These are phyloP conservation scores for Calonectria hongkongensis DNA, from an alignment of 2,329 filamentous ascomycete genomes.

Conservation along the genomic window DNA sequence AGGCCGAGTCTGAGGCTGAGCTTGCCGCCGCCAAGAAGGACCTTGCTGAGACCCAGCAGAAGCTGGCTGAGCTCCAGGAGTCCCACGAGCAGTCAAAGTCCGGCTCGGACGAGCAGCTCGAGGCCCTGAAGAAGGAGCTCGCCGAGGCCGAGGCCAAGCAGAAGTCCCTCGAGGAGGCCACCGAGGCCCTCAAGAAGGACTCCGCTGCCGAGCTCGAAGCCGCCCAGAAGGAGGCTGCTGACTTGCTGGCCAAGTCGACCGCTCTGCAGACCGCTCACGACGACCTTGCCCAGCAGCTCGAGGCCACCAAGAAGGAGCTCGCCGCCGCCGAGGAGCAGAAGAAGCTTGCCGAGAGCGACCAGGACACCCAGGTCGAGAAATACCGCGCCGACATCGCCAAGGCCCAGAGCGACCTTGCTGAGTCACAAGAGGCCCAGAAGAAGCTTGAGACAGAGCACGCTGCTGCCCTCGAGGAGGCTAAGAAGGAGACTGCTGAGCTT, in stretches of 20 bases:
- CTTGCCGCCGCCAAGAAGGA: conserved; percentile 55
- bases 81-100: conserved; percentile 52
- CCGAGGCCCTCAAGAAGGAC: conserved; percentile 55
- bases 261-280: conserved; percentile 51
- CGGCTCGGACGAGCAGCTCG: conserved; percentile 46
- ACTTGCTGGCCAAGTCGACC: conserved; percentile 55
- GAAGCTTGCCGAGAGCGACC: conserved; percentile 48
- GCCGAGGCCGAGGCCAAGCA: conserved; percentile 57
- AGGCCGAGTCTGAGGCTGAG: conserved; percentile 53
- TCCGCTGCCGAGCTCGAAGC: conserved; percentile 58
- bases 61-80: conserved; percentile 47
- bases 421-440: conserved; percentile 52
- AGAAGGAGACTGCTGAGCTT: conserved; percentile 52
- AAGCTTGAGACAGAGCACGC: conserved; percentile 51
- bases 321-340: conserved; percentile 50
- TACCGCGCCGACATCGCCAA: conserved; percentile 51
- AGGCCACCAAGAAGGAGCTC: conserved; percentile 57
- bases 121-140: conserved; percentile 47
- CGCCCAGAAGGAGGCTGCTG: conserved; percentile 55
- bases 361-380: conserved; percentile 45
- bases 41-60: conserved; percentile 48
- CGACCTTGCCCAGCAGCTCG: conserved; percentile 53
- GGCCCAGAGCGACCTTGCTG: conserved; percentile 52
- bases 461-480: conserved; percentile 48
- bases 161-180: conserved; percentile 52